phyloP scores from a whole-genome alignment of 2,329 filamentous ascomycete species.

The Cercospora sp. region DNA sequence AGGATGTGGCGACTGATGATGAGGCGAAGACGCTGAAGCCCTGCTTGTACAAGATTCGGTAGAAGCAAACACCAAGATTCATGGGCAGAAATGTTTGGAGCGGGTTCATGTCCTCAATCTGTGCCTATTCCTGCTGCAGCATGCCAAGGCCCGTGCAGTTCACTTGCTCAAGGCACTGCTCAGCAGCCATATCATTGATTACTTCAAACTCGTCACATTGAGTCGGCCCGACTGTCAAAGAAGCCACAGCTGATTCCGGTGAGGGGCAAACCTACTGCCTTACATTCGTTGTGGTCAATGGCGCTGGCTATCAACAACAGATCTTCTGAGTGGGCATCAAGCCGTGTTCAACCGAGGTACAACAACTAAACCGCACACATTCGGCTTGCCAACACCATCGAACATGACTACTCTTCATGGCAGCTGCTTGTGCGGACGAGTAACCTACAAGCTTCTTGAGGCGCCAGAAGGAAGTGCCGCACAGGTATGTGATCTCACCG shows the following conservation, averaged over 20 bases:
- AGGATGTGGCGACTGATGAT: conserved; percentile 58
- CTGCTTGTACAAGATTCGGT: conserved; percentile 92
- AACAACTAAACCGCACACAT: background rate
- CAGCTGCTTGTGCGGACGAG: background rate
- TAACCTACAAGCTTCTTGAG: background rate
- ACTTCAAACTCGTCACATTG: background rate
- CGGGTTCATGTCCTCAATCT: background rate
- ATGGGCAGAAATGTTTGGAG: background rate
- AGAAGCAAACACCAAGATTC: conserved; percentile 28
- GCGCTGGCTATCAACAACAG: no score
- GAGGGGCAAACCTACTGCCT: no score
- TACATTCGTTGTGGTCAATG: background rate
- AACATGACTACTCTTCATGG: background rate
- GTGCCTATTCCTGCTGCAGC: background rate
- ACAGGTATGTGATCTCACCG: background rate
- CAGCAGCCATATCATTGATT: background rate
- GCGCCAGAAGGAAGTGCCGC: background rate
- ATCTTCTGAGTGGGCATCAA: no score
- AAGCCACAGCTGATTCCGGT: background rate
- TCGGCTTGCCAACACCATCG: background rate
- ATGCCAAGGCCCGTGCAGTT: background rate
- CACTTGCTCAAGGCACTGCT: background rate
- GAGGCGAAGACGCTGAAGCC: conserved; percentile 81
- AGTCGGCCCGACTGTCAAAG: background rate
- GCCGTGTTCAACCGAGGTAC: background rate